Evolutionary conservation across 1,284 basidiomycete genomes (phyloP).

Genomic region (Austroboletus olivaceoglutinosus): DNA sequence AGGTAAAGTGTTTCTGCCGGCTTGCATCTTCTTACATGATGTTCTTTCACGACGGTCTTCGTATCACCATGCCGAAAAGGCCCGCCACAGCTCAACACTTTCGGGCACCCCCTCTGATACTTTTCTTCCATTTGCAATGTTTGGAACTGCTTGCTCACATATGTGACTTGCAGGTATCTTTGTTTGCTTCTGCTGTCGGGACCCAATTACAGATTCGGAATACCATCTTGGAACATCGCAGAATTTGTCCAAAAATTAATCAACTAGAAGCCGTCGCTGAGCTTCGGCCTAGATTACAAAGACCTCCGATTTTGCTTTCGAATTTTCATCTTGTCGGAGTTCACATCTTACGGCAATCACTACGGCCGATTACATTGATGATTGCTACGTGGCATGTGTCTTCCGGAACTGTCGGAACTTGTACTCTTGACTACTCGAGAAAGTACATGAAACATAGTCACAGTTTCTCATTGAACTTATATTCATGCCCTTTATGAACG

Average conservation of each 20-base stretch:
- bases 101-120: slow-evolving; percentile 76
- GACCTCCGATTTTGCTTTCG: slow-evolving; percentile 14
- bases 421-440: no score
- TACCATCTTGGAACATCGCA: no score
- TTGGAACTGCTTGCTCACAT: slow-evolving; percentile 2
- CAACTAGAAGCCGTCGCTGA: slow-evolving; percentile 87
- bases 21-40: slow-evolving; percentile 44
- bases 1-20: slow-evolving; percentile 10
- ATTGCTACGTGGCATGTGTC: no score
- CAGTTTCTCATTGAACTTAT: no score
- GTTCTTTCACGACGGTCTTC: slow-evolving; percentile 85
- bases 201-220: no score
- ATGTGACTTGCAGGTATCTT: slow-evolving; percentile 1
- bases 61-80: slow-evolving; percentile 79
- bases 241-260: slow-evolving; percentile 49
- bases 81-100: slow-evolving; percentile 81
- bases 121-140: background rate
- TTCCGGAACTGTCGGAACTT: no score
- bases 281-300: slow-evolving; percentile 60
- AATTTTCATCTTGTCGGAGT: no score
- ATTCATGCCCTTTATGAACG: no score
- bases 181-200: slow-evolving; percentile 16
- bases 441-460: no score
- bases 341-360: no score
- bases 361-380: no score